A percentile compares a stretch with the other conserved stretches of the same genome.
These are phyloP conservation scores for Protomyces macrosporus DNA, from an alignment of 1,139 yeast species.

Conservation along the genomic window DNA sequence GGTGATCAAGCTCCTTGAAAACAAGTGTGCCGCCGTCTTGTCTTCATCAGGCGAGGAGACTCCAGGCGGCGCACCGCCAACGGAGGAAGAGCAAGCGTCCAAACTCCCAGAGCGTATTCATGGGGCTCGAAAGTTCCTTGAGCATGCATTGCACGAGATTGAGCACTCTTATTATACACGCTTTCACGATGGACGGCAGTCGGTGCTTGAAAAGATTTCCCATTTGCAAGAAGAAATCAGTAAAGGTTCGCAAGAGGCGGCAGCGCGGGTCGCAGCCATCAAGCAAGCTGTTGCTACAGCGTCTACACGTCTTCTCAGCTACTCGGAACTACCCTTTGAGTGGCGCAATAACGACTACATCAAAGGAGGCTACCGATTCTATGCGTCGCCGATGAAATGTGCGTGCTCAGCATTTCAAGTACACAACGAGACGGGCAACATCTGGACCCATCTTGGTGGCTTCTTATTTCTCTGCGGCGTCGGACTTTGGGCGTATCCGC, in stretches of 20 bases:
- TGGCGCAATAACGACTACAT: constrained; percentile 93
- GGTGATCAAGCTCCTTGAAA: constrained; percentile 10
- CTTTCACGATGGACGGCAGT: neutral
- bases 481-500: constrained; percentile 59
- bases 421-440: constrained; percentile 89
- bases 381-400: constrained; percentile 58
- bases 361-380: constrained; percentile 77
- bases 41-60: neutral
- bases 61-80: neutral
- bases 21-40: constrained; percentile 11
- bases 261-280: constrained; percentile 18
- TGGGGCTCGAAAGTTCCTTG: constrained; percentile 21
- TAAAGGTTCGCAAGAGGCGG: constrained; percentile 14
- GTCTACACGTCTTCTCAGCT: constrained; percentile 55
- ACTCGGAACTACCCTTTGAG: constrained; percentile 81
- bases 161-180: constrained; percentile 11
- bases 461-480: constrained; percentile 54
- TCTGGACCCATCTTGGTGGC: constrained; percentile 87
- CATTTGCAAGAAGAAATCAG: constrained; percentile 19
- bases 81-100: neutral
- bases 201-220: constrained; percentile 12
- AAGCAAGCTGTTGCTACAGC: constrained; percentile 19
- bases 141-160: constrained; percentile 10
- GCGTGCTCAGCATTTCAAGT: constrained; percentile 52
- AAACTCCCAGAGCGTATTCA: constrained; percentile 5